phyloP scores from a whole-genome alignment of 1,139 yeast genomes.

The Pichia terricola region DNA sequence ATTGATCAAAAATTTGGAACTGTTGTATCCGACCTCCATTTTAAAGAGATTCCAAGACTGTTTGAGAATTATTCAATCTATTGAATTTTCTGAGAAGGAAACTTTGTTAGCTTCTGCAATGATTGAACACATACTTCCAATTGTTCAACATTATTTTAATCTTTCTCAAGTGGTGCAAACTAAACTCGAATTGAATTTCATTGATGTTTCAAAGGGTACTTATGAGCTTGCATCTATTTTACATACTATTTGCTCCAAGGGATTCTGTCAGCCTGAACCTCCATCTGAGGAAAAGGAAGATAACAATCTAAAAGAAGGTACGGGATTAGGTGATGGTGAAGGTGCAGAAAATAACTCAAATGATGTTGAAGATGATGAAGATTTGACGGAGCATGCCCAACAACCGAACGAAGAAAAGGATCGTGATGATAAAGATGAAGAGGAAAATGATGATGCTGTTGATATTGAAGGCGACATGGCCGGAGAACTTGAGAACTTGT shows the following conservation, averaged over 20 bases:
- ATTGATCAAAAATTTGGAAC: slow-evolving; percentile 30
- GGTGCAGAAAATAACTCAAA: slow-evolving; percentile 77
- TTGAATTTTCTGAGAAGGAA: slow-evolving; percentile 31
- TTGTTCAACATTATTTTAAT: slow-evolving; percentile 44
- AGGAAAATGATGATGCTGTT: slow-evolving; percentile 72
- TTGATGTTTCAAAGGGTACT: slow-evolving; percentile 50
- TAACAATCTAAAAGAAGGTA: slow-evolving; percentile 66
- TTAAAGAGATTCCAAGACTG: slow-evolving; percentile 27
- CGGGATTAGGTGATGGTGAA: slow-evolving; percentile 96
- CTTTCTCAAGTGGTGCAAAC: slow-evolving; percentile 33
- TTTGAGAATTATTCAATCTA: slow-evolving; percentile 22
- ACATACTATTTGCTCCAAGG: slow-evolving; percentile 60
- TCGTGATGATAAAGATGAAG: slow-evolving; percentile 50
- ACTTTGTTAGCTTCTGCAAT: slow-evolving; percentile 26
- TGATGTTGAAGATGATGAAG: slow-evolving; percentile 90
- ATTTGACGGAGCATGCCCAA: slow-evolving; percentile 81
- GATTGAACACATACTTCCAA: slow-evolving; percentile 46
- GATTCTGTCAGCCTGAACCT: slow-evolving; percentile 89
- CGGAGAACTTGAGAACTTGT: slow-evolving; percentile 74
- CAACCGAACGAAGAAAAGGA: slow-evolving; percentile 70
- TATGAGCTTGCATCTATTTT: slow-evolving; percentile 50
- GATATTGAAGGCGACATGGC: slow-evolving; percentile 97
- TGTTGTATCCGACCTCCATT: slow-evolving; percentile 26
- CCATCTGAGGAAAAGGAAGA: slow-evolving; percentile 59
- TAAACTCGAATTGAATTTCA: slow-evolving; percentile 38